These are phyloP conservation scores for Bauhinia variegata DNA, from an alignment of 306 rosid species.

Conservation along the genomic window DNA sequence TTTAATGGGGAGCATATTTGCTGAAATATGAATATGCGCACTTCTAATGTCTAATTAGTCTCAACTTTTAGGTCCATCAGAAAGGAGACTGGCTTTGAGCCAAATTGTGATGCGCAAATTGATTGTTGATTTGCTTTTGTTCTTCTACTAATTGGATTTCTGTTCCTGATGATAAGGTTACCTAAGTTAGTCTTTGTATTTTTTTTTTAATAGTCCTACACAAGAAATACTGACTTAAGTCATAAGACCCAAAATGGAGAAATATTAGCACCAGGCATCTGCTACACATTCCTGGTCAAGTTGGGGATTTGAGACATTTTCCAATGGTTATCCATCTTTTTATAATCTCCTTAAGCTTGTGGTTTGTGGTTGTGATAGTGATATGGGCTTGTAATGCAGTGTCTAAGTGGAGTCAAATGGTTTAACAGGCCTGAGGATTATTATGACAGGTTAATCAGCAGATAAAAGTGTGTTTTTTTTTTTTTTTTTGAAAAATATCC, in stretches of 20 bases:
- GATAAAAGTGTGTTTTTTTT: too few species aligned
- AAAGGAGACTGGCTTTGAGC: constrained; percentile 15
- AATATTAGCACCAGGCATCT: too few species aligned
- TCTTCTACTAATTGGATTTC: neutral
- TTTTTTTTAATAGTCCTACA: neutral
- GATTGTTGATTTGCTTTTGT: neutral
- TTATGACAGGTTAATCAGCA: neutral
- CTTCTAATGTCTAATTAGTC: constrained; percentile 7
- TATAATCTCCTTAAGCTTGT: neutral
- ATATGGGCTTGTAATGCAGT: neutral
- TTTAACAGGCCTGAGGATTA: neutral
- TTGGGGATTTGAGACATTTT: neutral
- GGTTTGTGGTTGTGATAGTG: neutral
- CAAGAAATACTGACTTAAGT: neutral
- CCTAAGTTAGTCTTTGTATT: too few species aligned
- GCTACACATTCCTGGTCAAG: neutral
- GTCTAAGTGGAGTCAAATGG: neutral
- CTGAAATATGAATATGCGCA: neutral
- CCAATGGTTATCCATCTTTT: too few species aligned
- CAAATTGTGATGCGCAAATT: neutral
- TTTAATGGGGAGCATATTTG: neutral
- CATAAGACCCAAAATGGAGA: too few species aligned
- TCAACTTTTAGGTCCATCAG: constrained; percentile 11
- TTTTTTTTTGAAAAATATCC: too few species aligned
- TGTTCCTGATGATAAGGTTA: neutral